Evolutionary conservation across 148 eudicot genomes (phyloP).

Genomic region (Vaccinium macrocarpon): DNA sequence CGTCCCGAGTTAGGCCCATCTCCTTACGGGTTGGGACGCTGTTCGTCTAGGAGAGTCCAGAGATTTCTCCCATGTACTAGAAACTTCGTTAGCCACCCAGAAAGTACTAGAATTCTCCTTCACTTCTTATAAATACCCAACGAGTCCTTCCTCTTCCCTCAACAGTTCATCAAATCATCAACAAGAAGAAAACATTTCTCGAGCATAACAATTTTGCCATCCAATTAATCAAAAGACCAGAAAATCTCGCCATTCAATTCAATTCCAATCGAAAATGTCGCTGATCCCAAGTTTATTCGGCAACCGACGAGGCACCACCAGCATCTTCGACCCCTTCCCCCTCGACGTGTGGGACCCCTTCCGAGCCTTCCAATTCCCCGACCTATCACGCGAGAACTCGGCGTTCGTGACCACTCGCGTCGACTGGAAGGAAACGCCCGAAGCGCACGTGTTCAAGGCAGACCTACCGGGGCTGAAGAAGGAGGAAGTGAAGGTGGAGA

Average conservation of each 20-base stretch:
- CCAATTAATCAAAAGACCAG: not conserved
- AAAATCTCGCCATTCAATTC: not conserved
- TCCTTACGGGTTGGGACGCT: not conserved
- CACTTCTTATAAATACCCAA: slow-evolving; percentile 8
- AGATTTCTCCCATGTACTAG: not conserved
- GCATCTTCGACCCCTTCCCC: slow-evolving; percentile 17
- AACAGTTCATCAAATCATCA: not conserved
- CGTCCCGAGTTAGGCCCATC: not conserved
- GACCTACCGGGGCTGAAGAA: slow-evolving; percentile 9
- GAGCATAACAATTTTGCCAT: not conserved
- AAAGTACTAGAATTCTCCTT: not conserved
- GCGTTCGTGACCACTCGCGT: not conserved
- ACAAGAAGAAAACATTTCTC: not conserved
- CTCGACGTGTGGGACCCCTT: slow-evolving; percentile 9
- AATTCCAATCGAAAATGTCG: slow-evolving; percentile 9
- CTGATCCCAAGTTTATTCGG: slow-evolving; percentile 20
- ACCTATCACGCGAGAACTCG: not conserved
- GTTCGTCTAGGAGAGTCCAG: not conserved
- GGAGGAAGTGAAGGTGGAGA: slow-evolving; percentile 14
- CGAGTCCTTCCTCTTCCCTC: not conserved
- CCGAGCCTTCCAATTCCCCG: not conserved
- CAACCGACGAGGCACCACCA: slow-evolving; percentile 1
- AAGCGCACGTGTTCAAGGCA: slow-evolving; percentile 13
- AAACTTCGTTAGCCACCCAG: not conserved
- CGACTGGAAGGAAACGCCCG: slow-evolving; percentile 6